Evolutionary conservation across 2,329 filamentous ascomycete species (phyloP).

Genomic region (Karstenula rhodostoma): DNA sequence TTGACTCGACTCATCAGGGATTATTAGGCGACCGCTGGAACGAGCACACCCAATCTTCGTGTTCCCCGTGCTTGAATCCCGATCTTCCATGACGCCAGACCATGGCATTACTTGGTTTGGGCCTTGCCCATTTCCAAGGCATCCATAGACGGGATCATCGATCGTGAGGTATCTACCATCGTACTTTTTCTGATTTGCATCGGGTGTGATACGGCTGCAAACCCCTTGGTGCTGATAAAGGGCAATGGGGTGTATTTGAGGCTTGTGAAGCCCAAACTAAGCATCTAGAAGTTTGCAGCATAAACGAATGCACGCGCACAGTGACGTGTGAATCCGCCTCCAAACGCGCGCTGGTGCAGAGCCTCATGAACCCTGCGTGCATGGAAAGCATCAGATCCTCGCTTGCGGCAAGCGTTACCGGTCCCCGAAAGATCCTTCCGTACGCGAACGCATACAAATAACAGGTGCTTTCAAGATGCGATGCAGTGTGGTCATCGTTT

Average conservation of each 20-base stretch:
- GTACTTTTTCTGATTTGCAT: not conserved
- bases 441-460: conserved; percentile 9
- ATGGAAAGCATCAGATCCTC: not conserved
- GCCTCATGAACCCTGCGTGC: conserved; percentile 7
- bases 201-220: not conserved
- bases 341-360: conserved; percentile 7
- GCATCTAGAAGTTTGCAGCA: not conserved
- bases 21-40: not conserved
- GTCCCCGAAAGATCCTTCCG: conserved; percentile 13
- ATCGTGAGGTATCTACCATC: not conserved
- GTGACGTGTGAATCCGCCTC: conserved; percentile 4
- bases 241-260: not conserved
- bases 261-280: not conserved
- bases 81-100: not conserved
- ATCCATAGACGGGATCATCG: not conserved
- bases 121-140: not conserved
- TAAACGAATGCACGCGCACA: conserved; percentile 7
- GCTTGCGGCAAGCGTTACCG: conserved; percentile 10
- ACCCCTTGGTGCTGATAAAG: not conserved
- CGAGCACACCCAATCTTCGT: not conserved
- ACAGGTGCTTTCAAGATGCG: not conserved
- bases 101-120: not conserved
- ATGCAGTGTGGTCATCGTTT: not conserved
- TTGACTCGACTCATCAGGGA: not conserved
- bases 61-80: conserved; percentile 5